Conservation (phyloP, 371 early-diverging fungal species). For the Blakeslea trispora region DNA sequence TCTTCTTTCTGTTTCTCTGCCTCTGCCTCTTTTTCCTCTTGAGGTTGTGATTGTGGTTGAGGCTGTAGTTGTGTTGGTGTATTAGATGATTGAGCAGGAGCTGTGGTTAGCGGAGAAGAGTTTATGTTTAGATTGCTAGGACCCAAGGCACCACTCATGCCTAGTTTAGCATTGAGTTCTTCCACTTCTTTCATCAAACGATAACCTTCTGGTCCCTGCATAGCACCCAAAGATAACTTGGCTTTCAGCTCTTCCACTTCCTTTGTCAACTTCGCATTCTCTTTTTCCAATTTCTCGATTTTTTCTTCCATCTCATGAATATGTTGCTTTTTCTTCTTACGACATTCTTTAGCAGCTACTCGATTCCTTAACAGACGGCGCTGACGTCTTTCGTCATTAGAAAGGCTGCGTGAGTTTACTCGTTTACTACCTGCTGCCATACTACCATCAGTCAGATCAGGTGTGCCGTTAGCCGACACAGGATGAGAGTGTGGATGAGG, state of each 20-base stretch:
- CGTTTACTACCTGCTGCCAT: conserved; percentile 25
- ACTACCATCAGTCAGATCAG: conserved; percentile 15
- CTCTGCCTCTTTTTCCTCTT: neutral
- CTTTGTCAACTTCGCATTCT: conserved; percentile 60
- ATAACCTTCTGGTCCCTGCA: conserved; percentile 62
- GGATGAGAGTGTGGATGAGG: neutral
- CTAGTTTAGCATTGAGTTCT: conserved; percentile 70
- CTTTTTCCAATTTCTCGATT: conserved; percentile 62
- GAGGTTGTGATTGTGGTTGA: too few relatives aligned
- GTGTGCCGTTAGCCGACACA: too few relatives aligned
- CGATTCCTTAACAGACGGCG: conserved; percentile 76
- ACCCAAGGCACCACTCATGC: conserved; percentile 47
- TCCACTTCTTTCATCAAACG: conserved; percentile 66
- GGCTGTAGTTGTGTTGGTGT: too few relatives aligned
- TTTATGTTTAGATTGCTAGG: conserved; percentile 29
- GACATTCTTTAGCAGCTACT: conserved; percentile 82
- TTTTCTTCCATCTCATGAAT: conserved; percentile 74
- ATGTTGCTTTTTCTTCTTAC: conserved; percentile 81
- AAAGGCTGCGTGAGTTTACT: conserved; percentile 44
- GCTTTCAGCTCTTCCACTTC: conserved; percentile 69
- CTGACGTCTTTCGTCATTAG: conserved; percentile 75
- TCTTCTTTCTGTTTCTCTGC: too few relatives aligned
- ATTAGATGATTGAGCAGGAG: neutral
- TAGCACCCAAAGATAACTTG: conserved; percentile 61
- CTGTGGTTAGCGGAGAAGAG: neutral